Evolutionary conservation across 2,329 filamentous ascomycete genomes (phyloP).

Genomic region (Colletotrichum noveboracense): DNA sequence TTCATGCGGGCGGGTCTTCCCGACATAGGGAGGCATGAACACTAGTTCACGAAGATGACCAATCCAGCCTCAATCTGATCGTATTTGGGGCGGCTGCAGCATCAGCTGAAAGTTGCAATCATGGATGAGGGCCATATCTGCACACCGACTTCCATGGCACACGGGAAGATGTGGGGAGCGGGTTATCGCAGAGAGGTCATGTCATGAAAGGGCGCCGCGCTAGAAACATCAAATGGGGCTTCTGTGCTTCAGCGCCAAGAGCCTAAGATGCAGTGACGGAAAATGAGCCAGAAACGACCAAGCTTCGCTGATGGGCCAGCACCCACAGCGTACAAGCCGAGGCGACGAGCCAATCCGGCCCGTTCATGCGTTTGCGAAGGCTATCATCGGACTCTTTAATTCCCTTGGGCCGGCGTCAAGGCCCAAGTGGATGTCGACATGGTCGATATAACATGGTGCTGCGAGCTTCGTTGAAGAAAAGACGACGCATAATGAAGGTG

Average conservation of each 20-base stretch:
- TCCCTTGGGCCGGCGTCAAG: background rate
- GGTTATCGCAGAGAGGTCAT: background rate
- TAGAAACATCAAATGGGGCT: background rate
- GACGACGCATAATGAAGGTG: accelerated
- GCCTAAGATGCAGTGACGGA: background rate
- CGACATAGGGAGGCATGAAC: background rate
- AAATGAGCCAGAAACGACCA: background rate
- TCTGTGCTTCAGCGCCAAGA: background rate
- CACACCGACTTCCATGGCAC: background rate
- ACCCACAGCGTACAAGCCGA: background rate
- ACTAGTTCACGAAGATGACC: background rate
- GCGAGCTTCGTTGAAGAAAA: background rate
- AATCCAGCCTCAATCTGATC: background rate
- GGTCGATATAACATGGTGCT: background rate
- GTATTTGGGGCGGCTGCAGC: background rate
- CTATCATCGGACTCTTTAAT: background rate
- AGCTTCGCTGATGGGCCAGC: background rate
- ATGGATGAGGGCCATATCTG: background rate
- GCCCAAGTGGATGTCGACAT: background rate
- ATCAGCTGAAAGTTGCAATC: background rate
- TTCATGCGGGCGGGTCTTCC: background rate
- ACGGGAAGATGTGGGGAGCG: background rate
- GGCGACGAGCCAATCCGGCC: background rate
- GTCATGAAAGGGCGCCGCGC: slow-evolving; percentile 5
- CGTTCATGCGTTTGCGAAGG: background rate